Base-by-base conservation (phyloP, 2,329 filamentous ascomycete species). In the Aphanocladium album region DNA sequence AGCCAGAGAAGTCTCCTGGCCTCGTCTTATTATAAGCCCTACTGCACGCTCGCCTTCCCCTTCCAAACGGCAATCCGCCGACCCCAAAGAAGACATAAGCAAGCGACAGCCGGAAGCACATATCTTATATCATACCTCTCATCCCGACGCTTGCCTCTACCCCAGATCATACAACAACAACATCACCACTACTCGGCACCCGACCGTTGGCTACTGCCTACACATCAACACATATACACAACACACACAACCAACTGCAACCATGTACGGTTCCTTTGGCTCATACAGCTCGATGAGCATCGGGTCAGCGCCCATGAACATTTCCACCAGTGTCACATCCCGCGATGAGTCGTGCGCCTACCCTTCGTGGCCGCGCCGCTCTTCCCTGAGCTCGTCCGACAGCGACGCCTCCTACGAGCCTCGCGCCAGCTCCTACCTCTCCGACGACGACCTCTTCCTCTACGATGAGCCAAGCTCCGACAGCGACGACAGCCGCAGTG, bases 401-500 rank as follows among this genome's bases (percentile, higher is more conserved):
- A 68, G 69, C 58, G 71, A 73, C 62, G 71, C 75, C 65, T 68
- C 71, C 57, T 71, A 73, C 62, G 72, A 76, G 65, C 55, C 64
- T 51, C 78, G 79, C 62, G 79, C 82, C 19, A 80, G 80, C 2
- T 83, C 82, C 0, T 85, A 80, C 72, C 77, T 87, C 64, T 85
- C 83, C 46, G 85, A 88, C 75, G 85, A 87, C 73, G 85, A 87
- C 67, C 80, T 87, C 60, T 81, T 84, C 72, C 77, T 81, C 61
- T 69, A 57, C 60, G 61, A 60, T 39, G 35, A 39, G 73, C 77
- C 69, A 77, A 80, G 83, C 67, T 66, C 72, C 62, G 75, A 72
- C 71, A 81, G 77, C 71, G 72, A 80, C 56, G 78, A 76, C 50
- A 73, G 72, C 68, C 68, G 71, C 65, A 73, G 71, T 64, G 78